Base-by-base conservation (phyloP, 495 filamentous ascomycete genomes). In the Ramalina intermedia region DNA sequence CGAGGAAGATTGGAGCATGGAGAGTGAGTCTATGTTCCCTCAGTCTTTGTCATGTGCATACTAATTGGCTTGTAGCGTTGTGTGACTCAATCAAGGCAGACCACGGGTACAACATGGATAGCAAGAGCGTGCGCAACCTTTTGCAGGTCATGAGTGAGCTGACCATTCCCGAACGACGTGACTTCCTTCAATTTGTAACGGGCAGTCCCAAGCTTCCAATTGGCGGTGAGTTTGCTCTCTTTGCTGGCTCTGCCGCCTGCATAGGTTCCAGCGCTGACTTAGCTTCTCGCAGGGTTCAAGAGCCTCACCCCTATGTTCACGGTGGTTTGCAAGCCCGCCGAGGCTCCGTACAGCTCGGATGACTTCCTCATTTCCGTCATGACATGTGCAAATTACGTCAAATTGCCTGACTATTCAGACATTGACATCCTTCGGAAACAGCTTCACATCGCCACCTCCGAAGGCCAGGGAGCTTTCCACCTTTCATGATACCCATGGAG, bases 11-110 rank as follows among this genome's bases (percentile, higher is more conserved):
- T 99, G 93, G 93, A 85, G 85, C 21, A 79, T 96, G 50, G 93
- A 96, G 63, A 96, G 85, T 89, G 76, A 78, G 84, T 46, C 57
- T 5, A 24, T 14, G 6, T 17, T 36, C 48, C n/a, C 20, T 36
- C 51, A 18, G 3, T 14, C 47, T 41, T 18, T 5, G 37, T 6
- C 27, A 18, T 14, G n/a, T 14, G 8, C 41, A 24, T 45, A 27
- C 53, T 66, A 48, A 65, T 46, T 45, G 16, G n/a, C 26, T 58
- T 55, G 6, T 58, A 93, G 86, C 91, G 36, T 73, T 98, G 21
- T 94, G 90, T 78, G 93, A 99, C 60, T 95, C 90, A 2, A 88
- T 99, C 66, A 99, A 96, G 70, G 93, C 93, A n/a, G 93, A 99
- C 59, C 93, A 99, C 61, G 93, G 93, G 4, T 99, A 87, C 71